Evolutionary conservation across 192 early-diverging fungal species (phyloP), one percentile per base, ranked within the genome.

Genomic region (Mortierella hygrophila): DNA sequence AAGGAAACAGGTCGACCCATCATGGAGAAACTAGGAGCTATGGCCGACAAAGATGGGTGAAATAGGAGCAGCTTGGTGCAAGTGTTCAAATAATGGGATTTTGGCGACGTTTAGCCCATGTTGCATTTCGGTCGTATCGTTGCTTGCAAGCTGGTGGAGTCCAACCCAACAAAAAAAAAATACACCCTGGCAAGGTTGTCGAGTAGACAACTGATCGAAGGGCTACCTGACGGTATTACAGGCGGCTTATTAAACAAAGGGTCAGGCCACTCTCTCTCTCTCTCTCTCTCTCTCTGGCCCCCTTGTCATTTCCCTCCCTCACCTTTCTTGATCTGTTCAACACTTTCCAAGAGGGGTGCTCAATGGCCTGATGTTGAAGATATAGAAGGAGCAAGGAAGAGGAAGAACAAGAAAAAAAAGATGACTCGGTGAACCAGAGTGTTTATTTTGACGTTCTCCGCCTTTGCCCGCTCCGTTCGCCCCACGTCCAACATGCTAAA

Each of bases 21-120:
- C 26, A 77, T 77, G 76, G 77, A 57, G 70, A 78, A 78, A 78
- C 70, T 71, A 71, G 77, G 77, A 78, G 77, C 68, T 72, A 40
- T 65, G 60, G 26, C 52, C 6, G 37, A 15, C 37, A 41, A 60
- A 63, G 47, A 69, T 77, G 77, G 77, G 68, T 32, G 69, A 47
- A 78, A 60, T 78, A 78, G 77, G 77, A 68, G 70, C 68, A 55
- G 32, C 21, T 26, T 21, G 54, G 40, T n/a, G 23, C 21, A 75
- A 60, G 46, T 11, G 69, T 32, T 32, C 26, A 26, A 70, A 70
- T 52, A 65, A 65, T 65, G 60, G 29, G 35, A 4, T 65, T 32
- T 2, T 65, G 3, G 10, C 29, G 11, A 4, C 38, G 0, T 70
- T 20, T 16, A 70, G 6, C 32, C 55, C 69, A 40, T 23, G 69